Percentiles rank a stretch among this genome's conserved stretches.
Conservation (phyloP, 2,329 filamentous ascomycete genomes). For the Canariomyces notabilis region DNA sequence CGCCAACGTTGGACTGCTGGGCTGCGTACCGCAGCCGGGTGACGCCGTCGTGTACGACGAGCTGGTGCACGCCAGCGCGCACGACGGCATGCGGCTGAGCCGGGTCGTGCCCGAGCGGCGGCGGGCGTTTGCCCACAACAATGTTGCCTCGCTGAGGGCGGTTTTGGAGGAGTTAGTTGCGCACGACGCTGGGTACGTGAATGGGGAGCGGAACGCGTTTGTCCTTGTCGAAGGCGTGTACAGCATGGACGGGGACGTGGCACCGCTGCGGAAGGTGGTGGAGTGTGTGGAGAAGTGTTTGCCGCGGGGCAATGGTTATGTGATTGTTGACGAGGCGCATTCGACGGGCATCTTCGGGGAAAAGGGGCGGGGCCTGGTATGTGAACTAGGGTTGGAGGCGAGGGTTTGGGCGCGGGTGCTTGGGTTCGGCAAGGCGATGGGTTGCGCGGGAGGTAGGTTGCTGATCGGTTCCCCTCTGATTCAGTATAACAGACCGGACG, state of each 20-base stretch:
- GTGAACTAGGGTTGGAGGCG: conserved; percentile 49
- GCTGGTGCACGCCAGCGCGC: conserved; percentile 70
- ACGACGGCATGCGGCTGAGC: conserved; percentile 68
- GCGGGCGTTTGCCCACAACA: conserved; percentile 55
- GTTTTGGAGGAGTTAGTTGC: conserved; percentile 30
- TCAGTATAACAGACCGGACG: not conserved
- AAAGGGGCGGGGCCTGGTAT: conserved; percentile 54
- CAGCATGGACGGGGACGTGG: conserved; percentile 78
- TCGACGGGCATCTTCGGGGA: conserved; percentile 56
- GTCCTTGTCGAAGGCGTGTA: conserved; percentile 68
- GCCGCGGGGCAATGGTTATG: conserved; percentile 52
- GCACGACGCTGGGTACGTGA: conserved; percentile 29
- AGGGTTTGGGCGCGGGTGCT: conserved; percentile 55
- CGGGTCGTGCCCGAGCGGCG: conserved; percentile 40
- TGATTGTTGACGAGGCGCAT: conserved; percentile 66
- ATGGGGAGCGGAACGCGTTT: conserved; percentile 52
- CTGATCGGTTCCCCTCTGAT: too few species aligned
- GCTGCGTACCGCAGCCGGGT: conserved; percentile 52
- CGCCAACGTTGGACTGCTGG: conserved; percentile 60
- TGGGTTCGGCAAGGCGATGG: conserved; percentile 64
- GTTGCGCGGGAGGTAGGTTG: conserved; percentile 59
- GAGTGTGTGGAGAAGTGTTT: conserved; percentile 51
- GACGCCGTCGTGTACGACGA: conserved; percentile 69
- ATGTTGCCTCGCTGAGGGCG: conserved; percentile 32
- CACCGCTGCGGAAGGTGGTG: conserved; percentile 58